Evolutionary conservation across 345 rosid genomes (phyloP).

Genomic region (Hibiscus syriacus): DNA sequence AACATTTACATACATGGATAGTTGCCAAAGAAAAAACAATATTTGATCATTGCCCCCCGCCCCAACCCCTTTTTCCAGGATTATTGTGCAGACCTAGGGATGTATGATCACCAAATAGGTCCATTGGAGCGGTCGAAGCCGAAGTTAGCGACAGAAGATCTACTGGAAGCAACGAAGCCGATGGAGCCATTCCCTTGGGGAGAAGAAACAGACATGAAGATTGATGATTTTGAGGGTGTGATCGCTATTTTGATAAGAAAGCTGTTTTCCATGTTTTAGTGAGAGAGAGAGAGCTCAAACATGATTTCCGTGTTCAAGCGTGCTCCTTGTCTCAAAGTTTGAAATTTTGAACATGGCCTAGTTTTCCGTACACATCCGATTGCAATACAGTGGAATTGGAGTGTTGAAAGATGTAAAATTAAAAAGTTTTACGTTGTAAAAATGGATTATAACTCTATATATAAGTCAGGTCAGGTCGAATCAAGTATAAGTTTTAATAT

Average conservation of each 20-base stretch:
- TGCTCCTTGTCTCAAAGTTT: too few species aligned
- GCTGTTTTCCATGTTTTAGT: conserved; percentile 30
- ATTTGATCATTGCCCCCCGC: neutral
- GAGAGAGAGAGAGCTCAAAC: too few species aligned
- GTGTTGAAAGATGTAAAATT: too few species aligned
- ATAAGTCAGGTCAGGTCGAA: too few species aligned
- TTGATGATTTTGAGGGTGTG: conserved; percentile 31
- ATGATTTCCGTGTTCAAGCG: too few species aligned
- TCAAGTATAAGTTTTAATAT: too few species aligned
- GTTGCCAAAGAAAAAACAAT: neutral
- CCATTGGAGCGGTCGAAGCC: conserved; percentile 44
- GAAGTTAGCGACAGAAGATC: conserved; percentile 35
- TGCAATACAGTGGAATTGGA: too few species aligned
- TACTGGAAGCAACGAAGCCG: conserved; percentile 53
- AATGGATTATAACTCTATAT: too few species aligned
- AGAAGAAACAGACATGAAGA: conserved; percentile 53
- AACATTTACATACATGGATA: neutral
- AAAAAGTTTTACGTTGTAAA: too few species aligned
- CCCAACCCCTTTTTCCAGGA: conserved; percentile 19
- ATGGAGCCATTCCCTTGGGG: conserved; percentile 60
- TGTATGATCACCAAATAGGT: conserved; percentile 43
- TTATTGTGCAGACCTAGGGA: conserved; percentile 33
- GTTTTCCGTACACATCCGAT: too few species aligned
- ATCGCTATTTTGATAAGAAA: conserved; percentile 22
- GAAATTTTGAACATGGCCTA: too few species aligned